phyloP scores from a whole-genome alignment of 176 grass and related monocot genomes.

The Oryza australiensis region DNA sequence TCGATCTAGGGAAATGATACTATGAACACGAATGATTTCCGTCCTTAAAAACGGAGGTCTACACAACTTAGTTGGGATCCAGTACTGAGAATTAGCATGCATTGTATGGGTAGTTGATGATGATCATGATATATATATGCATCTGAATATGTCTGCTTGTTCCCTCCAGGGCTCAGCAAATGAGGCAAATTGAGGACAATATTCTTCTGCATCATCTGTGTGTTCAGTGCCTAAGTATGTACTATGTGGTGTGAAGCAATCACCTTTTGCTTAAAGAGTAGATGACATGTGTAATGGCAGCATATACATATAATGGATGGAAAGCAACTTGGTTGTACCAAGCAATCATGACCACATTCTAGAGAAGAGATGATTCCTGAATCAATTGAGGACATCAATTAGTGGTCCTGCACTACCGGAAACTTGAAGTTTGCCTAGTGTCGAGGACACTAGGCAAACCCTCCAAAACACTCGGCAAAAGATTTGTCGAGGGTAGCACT shows the following conservation, averaged over 20 bases:
- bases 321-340: neutral
- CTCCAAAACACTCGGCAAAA: too few species aligned
- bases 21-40: too few species aligned
- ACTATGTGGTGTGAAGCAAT: neutral
- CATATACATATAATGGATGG: neutral
- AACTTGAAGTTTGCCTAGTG: too few species aligned
- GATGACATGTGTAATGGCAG: neutral
- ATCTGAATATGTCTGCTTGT: neutral
- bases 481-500: too few species aligned
- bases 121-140: neutral
- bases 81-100: neutral
- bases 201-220: slow-evolving; percentile 6
- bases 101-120: too few species aligned
- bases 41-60: too few species aligned
- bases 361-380: neutral
- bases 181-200: neutral
- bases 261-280: neutral
- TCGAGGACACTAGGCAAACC: too few species aligned
- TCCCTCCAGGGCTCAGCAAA: neutral
- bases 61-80: neutral
- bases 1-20: too few species aligned
- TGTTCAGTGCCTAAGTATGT: neutral
- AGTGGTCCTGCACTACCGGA: neutral
- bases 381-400: neutral
- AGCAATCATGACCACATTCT: neutral